Evolutionary conservation across 306 rosid species (phyloP), one percentile per base, ranked within the genome.

Genomic region (Alnus glutinosa): DNA sequence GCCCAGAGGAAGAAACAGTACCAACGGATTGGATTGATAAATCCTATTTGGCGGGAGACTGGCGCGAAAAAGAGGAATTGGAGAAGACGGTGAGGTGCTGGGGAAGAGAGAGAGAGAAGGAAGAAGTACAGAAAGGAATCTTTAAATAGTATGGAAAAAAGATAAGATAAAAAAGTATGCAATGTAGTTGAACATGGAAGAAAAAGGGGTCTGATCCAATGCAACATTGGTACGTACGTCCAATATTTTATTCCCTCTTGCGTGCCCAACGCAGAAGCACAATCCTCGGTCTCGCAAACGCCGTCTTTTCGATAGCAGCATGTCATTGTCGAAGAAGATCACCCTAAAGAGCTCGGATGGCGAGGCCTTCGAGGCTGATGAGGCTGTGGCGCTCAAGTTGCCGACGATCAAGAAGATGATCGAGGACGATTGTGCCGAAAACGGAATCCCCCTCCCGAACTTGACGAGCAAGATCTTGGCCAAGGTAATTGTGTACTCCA

Each of bases 401-500:
- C 98, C 90, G 84, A 88, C 94, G n/a, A 92, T 92, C 70, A 88
- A 86, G 77, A 93, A 90, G 55, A 85, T 88, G 97, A 85, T 89
- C 34, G 97, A 92, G 55, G 97, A 92, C 72, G 89, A 82, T 3
- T 89, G 91, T 64, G 97, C 87, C 70, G 90, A 85, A 68, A 85
- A 76, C 68, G 92, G 85, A 8, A 89, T 92, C 64, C 98, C 96
- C 71, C 75, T 94, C 0, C 96, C 96, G 0, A 90, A 92, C 77
- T 97, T 94, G 0, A 88, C 89, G 5, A 86, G 98, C 82, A 89
- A 87, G 85, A 89, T 92, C 88, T 68, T 94, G 14, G 92, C 96
- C 23, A 92, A 89, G 88, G 96, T 94, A 1, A 87, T 94, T 85
- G 94, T 90, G 75, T 94, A 92, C 85, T 86, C 96, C 55, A 90